Percentiles rank a stretch among this genome's conserved stretches.
Conservation (phyloP, 331 rosid genomes). For the Acacia concinna region DNA sequence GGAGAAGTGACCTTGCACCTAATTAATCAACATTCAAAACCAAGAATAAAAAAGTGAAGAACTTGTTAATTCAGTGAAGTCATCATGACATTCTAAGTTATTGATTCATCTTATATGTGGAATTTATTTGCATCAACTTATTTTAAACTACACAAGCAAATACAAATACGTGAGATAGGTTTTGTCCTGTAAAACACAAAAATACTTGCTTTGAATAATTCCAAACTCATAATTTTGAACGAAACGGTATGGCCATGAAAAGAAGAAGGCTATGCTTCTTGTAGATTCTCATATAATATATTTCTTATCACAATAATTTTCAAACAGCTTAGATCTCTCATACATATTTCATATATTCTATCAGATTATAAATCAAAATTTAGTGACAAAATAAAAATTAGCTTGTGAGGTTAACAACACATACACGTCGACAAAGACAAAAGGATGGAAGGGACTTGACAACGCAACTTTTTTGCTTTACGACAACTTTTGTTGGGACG, state of each 20-base stretch:
- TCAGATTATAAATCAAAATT: background rate
- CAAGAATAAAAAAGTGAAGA: background rate
- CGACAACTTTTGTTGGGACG: background rate
- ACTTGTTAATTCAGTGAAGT: background rate
- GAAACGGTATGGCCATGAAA: background rate
- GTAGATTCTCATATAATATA: background rate
- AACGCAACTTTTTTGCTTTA: background rate
- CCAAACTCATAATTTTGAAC: too few species aligned
- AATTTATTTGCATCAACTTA: background rate
- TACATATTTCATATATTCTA: background rate
- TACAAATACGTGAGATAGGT: too few species aligned
- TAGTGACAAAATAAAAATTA: background rate
- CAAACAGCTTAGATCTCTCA: background rate
- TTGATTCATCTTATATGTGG: background rate
- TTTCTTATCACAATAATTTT: background rate
- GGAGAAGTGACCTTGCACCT: background rate
- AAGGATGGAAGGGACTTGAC: background rate
- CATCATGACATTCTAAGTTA: background rate
- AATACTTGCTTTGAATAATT: too few species aligned
- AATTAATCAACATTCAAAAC: background rate
- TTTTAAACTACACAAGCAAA: too few species aligned
- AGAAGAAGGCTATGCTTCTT: background rate
- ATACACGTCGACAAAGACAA: background rate
- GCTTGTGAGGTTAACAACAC: background rate
- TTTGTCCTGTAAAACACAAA: too few species aligned